Base-by-base conservation (phyloP, 768 basidiomycete species). In the Suillus sp. region DNA sequence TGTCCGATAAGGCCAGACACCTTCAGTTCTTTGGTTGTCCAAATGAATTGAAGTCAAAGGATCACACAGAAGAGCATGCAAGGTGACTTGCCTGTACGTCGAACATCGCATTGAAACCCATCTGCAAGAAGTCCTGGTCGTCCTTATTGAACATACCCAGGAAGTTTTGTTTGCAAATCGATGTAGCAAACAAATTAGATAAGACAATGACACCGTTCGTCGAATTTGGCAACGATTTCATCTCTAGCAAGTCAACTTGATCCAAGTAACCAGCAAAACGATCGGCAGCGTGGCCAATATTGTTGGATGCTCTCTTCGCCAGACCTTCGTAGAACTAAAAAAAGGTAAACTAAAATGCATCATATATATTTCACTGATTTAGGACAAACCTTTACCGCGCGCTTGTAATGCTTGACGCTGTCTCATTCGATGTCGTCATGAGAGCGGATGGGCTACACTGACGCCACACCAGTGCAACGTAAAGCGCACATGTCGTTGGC, bases 341-440 rank as follows among this genome's bases (percentile, higher is more conserved):
- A 50, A 8, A 61, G 13, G n/a, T n/a, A n/a, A n/a, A n/a, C 37
- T 40, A 68, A 54, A 34, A 61, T 22, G 27, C 7, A 48, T 16
- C 14, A 22, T 8, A 22, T 18, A 38, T 11, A 18, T 25, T 18
- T 45, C 18, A 1, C 16, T 18, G 60, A 30, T 20, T 1, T 58
- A 38, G 22, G 11, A 69, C 81, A 57, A 65, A 96, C 96, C 88
- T 99, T 99, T 66, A 88, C 86, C 14, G 97, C 95, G 51, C 95
- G 90, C 79, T 98, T 99, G 81, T 90, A 99, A 74, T 99, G 95
- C 77, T 98, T 99, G 50, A 91, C 96, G 65, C 87, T 91, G 75
- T 99, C 97, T n/a, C 95, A 84, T 71, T 99, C 97, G 70, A 99
- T 99, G 71, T 99, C 97, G 78, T 99, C 96, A 74, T 99, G 97